Evolutionary conservation across 345 rosid species (phyloP).

Genomic region (Abelmoschus esculentus): DNA sequence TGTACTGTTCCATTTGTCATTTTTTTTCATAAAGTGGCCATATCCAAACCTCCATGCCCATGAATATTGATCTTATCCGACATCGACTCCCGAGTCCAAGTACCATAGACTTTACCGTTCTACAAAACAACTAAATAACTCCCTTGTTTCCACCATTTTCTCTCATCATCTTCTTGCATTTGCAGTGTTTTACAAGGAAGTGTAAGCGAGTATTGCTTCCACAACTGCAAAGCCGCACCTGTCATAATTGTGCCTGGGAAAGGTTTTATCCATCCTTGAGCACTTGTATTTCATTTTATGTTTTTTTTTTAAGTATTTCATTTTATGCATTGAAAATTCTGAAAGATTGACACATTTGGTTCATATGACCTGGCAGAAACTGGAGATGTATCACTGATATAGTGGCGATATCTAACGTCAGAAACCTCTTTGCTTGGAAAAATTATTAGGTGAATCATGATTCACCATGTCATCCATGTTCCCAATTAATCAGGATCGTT

Average conservation of each 20-base stretch:
- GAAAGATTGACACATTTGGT: not conserved
- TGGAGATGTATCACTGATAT: conserved; percentile 36
- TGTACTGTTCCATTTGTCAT: not conserved
- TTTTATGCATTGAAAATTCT: not conserved
- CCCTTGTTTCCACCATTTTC: not conserved
- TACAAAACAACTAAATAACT: not conserved
- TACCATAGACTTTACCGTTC: not conserved
- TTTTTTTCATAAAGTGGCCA: not conserved
- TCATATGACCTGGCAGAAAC: conserved; percentile 27
- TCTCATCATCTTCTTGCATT: not conserved
- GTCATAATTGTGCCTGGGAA: conserved; percentile 67
- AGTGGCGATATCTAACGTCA: conserved; percentile 3
- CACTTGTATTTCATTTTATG: not conserved
- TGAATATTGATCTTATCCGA: not conserved
- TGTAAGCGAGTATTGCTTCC: conserved; percentile 74
- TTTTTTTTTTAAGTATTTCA: too few relatives aligned
- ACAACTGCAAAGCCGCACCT: conserved; percentile 75
- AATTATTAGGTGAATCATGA: too few relatives aligned
- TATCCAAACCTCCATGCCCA: not conserved
- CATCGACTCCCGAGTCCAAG: not conserved
- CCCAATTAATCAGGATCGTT: too few relatives aligned
- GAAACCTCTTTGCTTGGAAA: too few relatives aligned
- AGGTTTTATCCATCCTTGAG: conserved; percentile 40
- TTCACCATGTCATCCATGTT: too few relatives aligned
- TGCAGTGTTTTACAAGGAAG: conserved; percentile 75